phyloP scores from a whole-genome alignment of 306 rosid species.

The Gillenia trifoliata region DNA sequence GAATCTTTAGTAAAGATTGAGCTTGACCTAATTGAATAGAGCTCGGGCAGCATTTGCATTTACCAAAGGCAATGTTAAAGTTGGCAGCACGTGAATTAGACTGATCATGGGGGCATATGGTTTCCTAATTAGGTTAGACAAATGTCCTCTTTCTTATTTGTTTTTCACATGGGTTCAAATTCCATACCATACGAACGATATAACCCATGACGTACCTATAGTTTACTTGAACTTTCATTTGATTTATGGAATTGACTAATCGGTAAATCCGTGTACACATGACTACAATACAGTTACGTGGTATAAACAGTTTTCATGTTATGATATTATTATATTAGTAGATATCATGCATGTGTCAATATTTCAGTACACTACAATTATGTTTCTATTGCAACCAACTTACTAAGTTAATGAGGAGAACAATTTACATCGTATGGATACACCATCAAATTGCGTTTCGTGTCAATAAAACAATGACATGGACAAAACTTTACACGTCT shows the following conservation, averaged over 20 bases:
- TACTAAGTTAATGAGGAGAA: too few species aligned
- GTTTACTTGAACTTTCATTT: background rate
- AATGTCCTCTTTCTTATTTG: constrained; percentile 17
- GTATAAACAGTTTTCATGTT: too few species aligned
- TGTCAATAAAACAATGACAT: too few species aligned
- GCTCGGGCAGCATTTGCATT: background rate
- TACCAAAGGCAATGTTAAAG: background rate
- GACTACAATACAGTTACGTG: too few species aligned
- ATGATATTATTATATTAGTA: too few species aligned
- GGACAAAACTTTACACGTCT: too few species aligned
- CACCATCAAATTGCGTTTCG: too few species aligned
- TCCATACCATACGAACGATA: background rate
- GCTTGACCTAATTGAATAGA: background rate
- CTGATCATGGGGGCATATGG: constrained; percentile 5
- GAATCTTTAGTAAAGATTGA: background rate
- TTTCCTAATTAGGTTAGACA: constrained; percentile 41
- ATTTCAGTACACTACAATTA: too few species aligned
- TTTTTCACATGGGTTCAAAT: constrained; percentile 21
- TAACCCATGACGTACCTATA: background rate
- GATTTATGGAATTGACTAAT: background rate
- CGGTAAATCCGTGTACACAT: background rate
- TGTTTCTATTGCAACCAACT: too few species aligned
- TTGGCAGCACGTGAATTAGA: background rate
- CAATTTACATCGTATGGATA: too few species aligned
- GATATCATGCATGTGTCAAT: background rate